A percentile compares a stretch with the other conserved stretches of the same genome.
phyloP scores from a whole-genome alignment of 164 flowering plant genomes.

The Brasenia schreberi region DNA sequence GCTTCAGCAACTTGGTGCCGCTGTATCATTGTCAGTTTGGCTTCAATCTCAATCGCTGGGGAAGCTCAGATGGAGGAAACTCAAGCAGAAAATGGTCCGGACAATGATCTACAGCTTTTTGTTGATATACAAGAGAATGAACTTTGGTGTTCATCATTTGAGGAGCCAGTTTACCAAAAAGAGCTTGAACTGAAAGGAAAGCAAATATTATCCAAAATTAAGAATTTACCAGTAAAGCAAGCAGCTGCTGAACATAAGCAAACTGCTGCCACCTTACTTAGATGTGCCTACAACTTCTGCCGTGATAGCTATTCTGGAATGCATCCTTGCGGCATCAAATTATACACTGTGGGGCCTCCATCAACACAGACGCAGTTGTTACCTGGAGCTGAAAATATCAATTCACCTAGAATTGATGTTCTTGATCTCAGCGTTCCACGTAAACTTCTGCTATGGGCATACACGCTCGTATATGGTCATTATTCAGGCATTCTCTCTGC shows the following conservation, averaged over 20 bases:
- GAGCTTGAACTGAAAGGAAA: conserved; percentile 53
- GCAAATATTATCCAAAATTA: conserved; percentile 43
- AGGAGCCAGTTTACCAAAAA: conserved; percentile 35
- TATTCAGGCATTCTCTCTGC: conserved; percentile 51
- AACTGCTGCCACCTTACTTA: conserved; percentile 47
- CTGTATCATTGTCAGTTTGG: conserved; percentile 62
- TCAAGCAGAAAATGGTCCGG: conserved; percentile 20
- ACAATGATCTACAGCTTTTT: conserved; percentile 42
- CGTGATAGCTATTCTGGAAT: conserved; percentile 62
- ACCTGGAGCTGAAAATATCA: conserved; percentile 34
- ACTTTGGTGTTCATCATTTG: conserved; percentile 57
- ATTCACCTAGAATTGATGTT: conserved; percentile 20
- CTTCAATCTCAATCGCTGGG: conserved; percentile 39
- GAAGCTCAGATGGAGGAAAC: conserved; percentile 18
- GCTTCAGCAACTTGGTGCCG: conserved; percentile 90
- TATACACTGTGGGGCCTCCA: conserved; percentile 45
- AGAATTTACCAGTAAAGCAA: conserved; percentile 41
- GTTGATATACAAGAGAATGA: conserved; percentile 61
- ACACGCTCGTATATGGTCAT: conserved; percentile 72
- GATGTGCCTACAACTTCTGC: conserved; percentile 60
- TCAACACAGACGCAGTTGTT: conserved; percentile 27
- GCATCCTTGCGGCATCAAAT: conserved; percentile 54
- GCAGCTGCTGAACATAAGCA: conserved; percentile 51
- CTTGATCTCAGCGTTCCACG: conserved; percentile 72
- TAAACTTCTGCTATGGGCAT: conserved; percentile 92